These are phyloP conservation scores for Quercus ilex DNA, from an alignment of 306 rosid genomes.

Conservation along the genomic window DNA sequence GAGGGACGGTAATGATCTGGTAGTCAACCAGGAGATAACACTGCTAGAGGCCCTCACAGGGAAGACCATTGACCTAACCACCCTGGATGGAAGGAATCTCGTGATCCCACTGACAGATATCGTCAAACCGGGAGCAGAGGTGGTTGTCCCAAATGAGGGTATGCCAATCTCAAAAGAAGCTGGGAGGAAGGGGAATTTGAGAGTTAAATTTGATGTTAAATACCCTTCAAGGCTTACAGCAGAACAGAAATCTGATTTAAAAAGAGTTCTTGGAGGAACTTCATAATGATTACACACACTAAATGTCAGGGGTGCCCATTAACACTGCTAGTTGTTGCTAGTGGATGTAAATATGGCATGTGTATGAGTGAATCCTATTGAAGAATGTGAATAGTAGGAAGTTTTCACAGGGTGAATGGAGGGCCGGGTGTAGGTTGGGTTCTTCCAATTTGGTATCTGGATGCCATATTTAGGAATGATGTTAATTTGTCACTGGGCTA, in stretches of 20 bases:
- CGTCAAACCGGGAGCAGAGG: constrained; percentile 69
- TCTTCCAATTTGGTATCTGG: constrained; percentile 3
- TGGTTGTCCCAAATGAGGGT: constrained; percentile 71
- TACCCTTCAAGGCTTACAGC: constrained; percentile 74
- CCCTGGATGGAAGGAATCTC: constrained; percentile 78
- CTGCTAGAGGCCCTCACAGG: constrained; percentile 89
- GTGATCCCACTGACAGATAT: constrained; percentile 55
- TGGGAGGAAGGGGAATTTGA: constrained; percentile 83
- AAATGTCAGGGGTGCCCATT: constrained; percentile 19
- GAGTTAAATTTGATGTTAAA: constrained; percentile 71
- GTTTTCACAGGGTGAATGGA: constrained; percentile 13
- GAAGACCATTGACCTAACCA: constrained; percentile 59
- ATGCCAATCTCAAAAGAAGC: constrained; percentile 93
- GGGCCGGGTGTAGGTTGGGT: constrained; percentile 6
- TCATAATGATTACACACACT: constrained; percentile 33
- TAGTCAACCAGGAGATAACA: constrained; percentile 74
- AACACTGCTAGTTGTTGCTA: constrained; percentile 15
- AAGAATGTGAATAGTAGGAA: constrained; percentile 45
- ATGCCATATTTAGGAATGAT: neutral
- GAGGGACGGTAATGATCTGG: constrained; percentile 86
- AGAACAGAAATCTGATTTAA: constrained; percentile 84
- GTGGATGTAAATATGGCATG: constrained; percentile 31
- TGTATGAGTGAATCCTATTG: constrained; percentile 5
- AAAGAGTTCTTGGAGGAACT: constrained; percentile 70
- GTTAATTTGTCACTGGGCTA: neutral